A percentile compares a stretch with the other conserved stretches of the same genome.
phyloP scores from a whole-genome alignment of 2,329 filamentous ascomycete genomes.

The Aspergillus vadensis region DNA sequence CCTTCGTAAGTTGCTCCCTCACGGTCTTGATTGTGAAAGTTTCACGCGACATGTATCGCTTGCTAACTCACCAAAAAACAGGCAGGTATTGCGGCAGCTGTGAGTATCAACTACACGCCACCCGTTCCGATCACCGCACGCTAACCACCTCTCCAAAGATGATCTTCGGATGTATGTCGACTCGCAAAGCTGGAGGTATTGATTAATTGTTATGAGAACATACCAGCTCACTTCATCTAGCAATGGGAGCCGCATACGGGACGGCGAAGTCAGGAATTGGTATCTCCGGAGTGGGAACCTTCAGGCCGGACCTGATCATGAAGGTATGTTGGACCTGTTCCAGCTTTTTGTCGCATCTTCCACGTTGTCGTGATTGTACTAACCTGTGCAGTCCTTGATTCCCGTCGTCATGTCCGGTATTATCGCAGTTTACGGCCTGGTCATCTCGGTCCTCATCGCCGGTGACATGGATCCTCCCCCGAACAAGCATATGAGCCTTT shows the following conservation, averaged over 20 bases:
- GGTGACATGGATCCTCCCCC: slow-evolving; percentile 78
- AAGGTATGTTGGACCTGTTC: slow-evolving; percentile 51
- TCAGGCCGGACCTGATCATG: slow-evolving; percentile 68
- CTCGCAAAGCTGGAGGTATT: slow-evolving; percentile 8
- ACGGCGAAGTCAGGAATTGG: slow-evolving; percentile 70
- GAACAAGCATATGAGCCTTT: slow-evolving; percentile 73
- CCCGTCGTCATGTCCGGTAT: slow-evolving; percentile 92
- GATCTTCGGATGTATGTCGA: slow-evolving; percentile 54
- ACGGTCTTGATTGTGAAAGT: background rate
- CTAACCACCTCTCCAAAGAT: slow-evolving; percentile 43
- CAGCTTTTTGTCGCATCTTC: background rate
- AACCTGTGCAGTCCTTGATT: slow-evolving; percentile 48
- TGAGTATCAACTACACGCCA: slow-evolving; percentile 34
- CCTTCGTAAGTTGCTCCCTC: slow-evolving; percentile 57
- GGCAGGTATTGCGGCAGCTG: slow-evolving; percentile 54
- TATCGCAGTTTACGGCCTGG: slow-evolving; percentile 95
- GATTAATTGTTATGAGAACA: slow-evolving; percentile 3
- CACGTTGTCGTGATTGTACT: background rate
- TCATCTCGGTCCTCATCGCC: slow-evolving; percentile 93
- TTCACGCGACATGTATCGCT: background rate
- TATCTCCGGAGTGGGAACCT: slow-evolving; percentile 67
- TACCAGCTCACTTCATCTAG: slow-evolving; percentile 44
- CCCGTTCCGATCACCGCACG: slow-evolving; percentile 7
- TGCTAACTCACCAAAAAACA: slow-evolving; percentile 33
- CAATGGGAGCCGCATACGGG: slow-evolving; percentile 66